A percentile compares a stretch with the other conserved stretches of the same genome.
These are phyloP conservation scores for Shiraia sp. DNA, from an alignment of 2,329 filamentous ascomycete species.

Conservation along the genomic window DNA sequence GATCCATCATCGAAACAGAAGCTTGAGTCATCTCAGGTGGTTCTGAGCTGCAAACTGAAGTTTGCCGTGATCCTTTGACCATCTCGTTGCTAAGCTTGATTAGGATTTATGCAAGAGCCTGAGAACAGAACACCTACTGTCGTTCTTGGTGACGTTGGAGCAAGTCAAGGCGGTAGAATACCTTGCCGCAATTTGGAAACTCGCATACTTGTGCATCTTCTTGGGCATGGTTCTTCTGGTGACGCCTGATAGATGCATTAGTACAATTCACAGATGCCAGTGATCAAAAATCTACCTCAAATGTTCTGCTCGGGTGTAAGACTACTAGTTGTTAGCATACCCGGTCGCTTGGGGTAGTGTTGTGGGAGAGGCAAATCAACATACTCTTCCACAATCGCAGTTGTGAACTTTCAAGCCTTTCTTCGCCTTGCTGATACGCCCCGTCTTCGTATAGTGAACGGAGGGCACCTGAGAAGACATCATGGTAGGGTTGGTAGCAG, in stretches of 20 bases:
- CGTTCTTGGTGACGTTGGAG: constrained; percentile 50
- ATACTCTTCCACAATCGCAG: constrained; percentile 54
- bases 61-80: constrained; percentile 26
- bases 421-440: constrained; percentile 53
- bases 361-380: constrained; percentile 16
- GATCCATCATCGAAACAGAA: constrained; percentile 17
- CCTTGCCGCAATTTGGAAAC: constrained; percentile 46
- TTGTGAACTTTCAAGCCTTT: constrained; percentile 52
- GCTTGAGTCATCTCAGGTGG: constrained; percentile 22
- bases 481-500: constrained; percentile 33
- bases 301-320: constrained; percentile 54
- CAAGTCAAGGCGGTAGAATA: constrained; percentile 51
- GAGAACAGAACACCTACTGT: constrained; percentile 44
- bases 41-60: constrained; percentile 29
- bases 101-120: constrained; percentile 11
- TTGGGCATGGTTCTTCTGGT: constrained; percentile 52
- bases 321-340: constrained; percentile 40
- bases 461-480: constrained; percentile 31
- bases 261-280: background rate
- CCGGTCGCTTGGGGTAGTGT: background rate
- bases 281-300: constrained; percentile 40
- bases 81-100: constrained; percentile 31
- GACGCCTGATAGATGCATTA: constrained; percentile 40
- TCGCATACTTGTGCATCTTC: constrained; percentile 48
- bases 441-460: constrained; percentile 51